These are phyloP conservation scores for Macrocybe gigantea DNA, from an alignment of 768 basidiomycete species.

Conservation along the genomic window DNA sequence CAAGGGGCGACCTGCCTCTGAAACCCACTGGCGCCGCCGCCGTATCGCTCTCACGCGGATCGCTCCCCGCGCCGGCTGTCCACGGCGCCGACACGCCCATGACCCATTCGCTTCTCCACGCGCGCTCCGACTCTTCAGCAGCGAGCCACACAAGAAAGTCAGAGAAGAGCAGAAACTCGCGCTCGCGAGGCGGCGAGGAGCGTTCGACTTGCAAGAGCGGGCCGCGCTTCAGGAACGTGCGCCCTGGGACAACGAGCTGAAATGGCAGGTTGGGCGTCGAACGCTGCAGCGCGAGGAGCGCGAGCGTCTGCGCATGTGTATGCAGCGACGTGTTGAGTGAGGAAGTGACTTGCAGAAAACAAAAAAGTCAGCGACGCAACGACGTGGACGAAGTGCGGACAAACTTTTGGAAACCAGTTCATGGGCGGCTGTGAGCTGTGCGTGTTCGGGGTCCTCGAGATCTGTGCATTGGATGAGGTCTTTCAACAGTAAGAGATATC, in stretches of 20 bases:
- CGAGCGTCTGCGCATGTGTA: slow-evolving; percentile 70
- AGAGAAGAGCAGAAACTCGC: slow-evolving; percentile 78
- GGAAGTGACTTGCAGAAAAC: slow-evolving; percentile 48
- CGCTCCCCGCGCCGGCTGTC: slow-evolving; percentile 11
- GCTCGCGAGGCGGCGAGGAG: slow-evolving; percentile 43
- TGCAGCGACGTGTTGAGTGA: slow-evolving; percentile 78
- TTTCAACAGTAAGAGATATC: slow-evolving; percentile 79
- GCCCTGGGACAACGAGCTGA: slow-evolving; percentile 75
- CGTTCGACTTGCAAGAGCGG: slow-evolving; percentile 51
- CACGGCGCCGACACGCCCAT: slow-evolving; percentile 8
- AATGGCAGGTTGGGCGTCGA: slow-evolving; percentile 72
- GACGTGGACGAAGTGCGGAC: not conserved
- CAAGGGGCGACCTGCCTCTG: slow-evolving; percentile 23
- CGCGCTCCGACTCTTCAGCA: slow-evolving; percentile 35
- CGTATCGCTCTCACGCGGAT: slow-evolving; percentile 6
- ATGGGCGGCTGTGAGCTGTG: slow-evolving; percentile 52
- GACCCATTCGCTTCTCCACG: slow-evolving; percentile 28
- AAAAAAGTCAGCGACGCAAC: not conserved
- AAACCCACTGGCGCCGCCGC: slow-evolving; percentile 7
- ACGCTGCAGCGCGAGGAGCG: slow-evolving; percentile 74
- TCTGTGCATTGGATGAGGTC: slow-evolving; percentile 71
- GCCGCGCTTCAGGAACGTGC: slow-evolving; percentile 70
- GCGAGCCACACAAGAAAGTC: slow-evolving; percentile 80
- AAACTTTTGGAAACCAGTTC: slow-evolving; percentile 63
- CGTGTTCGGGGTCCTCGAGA: slow-evolving; percentile 61